phyloP scores from a whole-genome alignment of 257 asterid genomes.

The Penstemon barbatus region DNA sequence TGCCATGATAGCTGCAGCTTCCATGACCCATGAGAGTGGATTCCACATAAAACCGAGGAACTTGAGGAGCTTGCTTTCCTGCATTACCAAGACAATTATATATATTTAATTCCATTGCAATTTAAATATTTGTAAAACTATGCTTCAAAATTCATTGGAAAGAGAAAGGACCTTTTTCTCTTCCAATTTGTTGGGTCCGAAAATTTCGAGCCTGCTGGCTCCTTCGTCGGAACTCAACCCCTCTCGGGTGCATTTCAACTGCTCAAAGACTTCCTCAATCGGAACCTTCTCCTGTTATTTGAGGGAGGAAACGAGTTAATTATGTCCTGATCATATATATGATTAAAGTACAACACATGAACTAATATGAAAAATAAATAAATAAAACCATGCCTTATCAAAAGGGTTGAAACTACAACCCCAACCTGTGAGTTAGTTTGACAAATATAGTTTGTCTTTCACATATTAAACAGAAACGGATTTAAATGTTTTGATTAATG shows the following conservation, averaged over 20 bases:
- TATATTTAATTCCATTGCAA: neutral
- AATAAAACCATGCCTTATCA: too few relatives aligned
- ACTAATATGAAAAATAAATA: neutral
- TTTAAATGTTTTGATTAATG: too few relatives aligned
- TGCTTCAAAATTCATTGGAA: neutral
- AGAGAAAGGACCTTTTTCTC: constrained; percentile 63
- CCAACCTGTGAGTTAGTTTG: too few relatives aligned
- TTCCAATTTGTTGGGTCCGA: constrained; percentile 92
- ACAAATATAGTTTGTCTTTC: too few relatives aligned
- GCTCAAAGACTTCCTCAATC: constrained; percentile 90
- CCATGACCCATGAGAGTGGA: constrained; percentile 42
- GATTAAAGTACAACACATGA: neutral
- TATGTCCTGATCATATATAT: too few relatives aligned
- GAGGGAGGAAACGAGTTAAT: too few relatives aligned
- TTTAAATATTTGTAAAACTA: neutral
- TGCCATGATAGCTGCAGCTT: constrained; percentile 64
- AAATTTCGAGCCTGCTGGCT: constrained; percentile 78
- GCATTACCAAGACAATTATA: neutral
- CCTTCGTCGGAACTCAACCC: constrained; percentile 79
- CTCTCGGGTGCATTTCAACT: constrained; percentile 80
- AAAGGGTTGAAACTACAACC: too few relatives aligned
- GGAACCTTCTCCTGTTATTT: constrained; percentile 77
- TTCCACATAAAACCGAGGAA: constrained; percentile 65
- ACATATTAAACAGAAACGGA: too few relatives aligned
- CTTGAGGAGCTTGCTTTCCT: constrained; percentile 56